Conservation (phyloP, 139 green algal species). For the Chlorella sp. region DNA sequence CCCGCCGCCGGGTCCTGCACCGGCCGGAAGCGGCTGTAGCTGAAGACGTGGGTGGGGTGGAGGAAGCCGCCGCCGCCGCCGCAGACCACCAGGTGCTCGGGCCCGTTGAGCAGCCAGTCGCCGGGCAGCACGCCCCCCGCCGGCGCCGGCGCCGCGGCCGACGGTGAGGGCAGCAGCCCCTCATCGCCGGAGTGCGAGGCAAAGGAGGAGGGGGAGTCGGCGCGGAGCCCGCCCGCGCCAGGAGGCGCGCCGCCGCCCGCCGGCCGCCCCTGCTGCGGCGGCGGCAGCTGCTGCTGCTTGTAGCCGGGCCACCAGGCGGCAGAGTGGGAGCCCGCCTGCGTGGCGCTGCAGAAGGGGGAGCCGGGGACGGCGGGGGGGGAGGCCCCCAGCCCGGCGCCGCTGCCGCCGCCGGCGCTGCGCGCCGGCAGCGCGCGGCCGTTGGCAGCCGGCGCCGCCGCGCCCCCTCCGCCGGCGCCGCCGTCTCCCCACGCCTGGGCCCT, state of each 20-base stretch:
- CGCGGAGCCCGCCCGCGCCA: neutral
- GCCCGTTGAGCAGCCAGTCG: constrained; percentile 53
- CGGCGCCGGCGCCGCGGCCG: neutral
- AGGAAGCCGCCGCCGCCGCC: constrained; percentile 83
- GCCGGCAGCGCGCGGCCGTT: too few relatives aligned
- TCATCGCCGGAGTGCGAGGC: neutral
- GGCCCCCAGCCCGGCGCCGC: too few relatives aligned
- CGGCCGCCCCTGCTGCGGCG: neutral
- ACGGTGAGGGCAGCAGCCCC: neutral
- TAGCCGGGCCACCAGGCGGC: too few relatives aligned
- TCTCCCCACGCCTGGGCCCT: too few relatives aligned
- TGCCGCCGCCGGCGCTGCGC: too few relatives aligned
- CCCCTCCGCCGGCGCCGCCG: too few relatives aligned
- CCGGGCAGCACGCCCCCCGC: constrained; percentile 24
- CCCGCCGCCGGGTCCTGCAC: constrained; percentile 59
- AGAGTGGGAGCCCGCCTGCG: too few relatives aligned
- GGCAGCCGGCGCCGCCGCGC: too few relatives aligned
- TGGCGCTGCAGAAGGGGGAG: too few relatives aligned
- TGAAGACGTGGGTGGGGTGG: constrained; percentile 90
- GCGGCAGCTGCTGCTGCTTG: neutral
- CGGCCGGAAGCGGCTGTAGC: constrained; percentile 57
- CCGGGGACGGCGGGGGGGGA: too few relatives aligned
- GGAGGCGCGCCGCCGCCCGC: neutral
- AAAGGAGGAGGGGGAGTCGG: neutral
- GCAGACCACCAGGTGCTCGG: constrained; percentile 84